Evolutionary conservation across 192 early-diverging fungal species (phyloP), one percentile per base, ranked within the genome.

Genomic region (Kickxella alabastrina): DNA sequence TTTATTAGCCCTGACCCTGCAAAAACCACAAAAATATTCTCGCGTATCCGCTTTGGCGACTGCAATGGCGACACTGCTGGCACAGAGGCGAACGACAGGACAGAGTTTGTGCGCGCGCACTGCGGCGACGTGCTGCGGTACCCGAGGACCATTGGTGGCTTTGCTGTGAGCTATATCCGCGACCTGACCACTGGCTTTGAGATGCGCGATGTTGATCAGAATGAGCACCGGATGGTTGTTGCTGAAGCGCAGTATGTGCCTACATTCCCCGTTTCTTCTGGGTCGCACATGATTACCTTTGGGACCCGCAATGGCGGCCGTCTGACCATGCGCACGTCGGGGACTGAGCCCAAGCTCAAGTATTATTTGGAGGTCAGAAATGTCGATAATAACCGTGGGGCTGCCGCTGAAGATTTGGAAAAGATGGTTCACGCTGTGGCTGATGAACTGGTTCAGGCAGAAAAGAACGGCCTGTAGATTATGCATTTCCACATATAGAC

Each of bases 301-400:
- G 76, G 77, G 52, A 80, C 86, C 12, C 80, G 84, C 49, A 84
- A 87, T 34, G 79, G 78, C 36, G 82, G 78, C 37, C 80, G 85
- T 18, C 77, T 83, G 43, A 88, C 85, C 8, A 58, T 87, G 60
- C 77, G 83, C 47, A 84, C 86, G 2, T 80, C 87, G 43, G 90
- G 90, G 6, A 93, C 92, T 6, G 94, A 94, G 66, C 93, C 89
- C 57, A 97, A 92, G 62, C 81, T 93, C 71, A 93, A 92, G 74
- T 90, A 89, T 57, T 91, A 91, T 54, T 54, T 84, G 26, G 89
- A 92, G 34, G 68, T 87, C 14, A 57, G 79, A 10, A 62, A 53
- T 71, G 17, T 21, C 5, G 49, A 58, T 19, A 57, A 64, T 29
- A 67, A 75, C 47, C 52, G 86, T 5, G 23, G 52, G 1, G 69